These are phyloP conservation scores for Dothideomycetes sp. DNA, from an alignment of 2,329 filamentous ascomycete genomes.

Conservation along the genomic window DNA sequence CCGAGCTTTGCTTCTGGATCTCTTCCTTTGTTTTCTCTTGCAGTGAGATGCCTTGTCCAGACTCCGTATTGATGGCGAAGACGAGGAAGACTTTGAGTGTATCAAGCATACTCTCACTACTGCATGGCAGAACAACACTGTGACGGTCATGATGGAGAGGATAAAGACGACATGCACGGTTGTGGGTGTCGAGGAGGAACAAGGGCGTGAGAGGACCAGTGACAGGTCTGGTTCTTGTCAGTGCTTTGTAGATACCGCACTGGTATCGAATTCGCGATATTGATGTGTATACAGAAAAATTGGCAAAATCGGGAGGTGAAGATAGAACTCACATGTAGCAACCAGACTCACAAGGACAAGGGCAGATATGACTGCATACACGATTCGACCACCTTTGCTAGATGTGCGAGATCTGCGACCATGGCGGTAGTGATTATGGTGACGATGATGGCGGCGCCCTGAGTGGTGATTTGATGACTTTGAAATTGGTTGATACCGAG, in stretches of 20 bases:
- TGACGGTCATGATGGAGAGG: conserved; percentile 61
- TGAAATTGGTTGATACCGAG: too few relatives aligned
- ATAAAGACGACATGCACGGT: conserved; percentile 73
- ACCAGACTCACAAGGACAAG: conserved; percentile 18
- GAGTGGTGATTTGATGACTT: conserved; percentile 4
- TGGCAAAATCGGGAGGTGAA: too few relatives aligned
- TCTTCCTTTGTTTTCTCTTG: background rate
- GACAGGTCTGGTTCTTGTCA: conserved; percentile 52
- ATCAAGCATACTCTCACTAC: conserved; percentile 64
- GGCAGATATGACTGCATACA: conserved; percentile 15
- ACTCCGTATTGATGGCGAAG: too few relatives aligned
- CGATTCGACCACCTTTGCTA: conserved; percentile 5
- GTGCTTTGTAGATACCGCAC: too few relatives aligned
- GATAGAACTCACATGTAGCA: conserved; percentile 23
- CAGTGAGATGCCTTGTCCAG: background rate
- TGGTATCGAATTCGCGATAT: too few relatives aligned
- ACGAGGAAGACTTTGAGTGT: too few relatives aligned
- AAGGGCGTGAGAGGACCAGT: too few relatives aligned
- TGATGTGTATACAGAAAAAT: too few relatives aligned
- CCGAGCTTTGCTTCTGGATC: too few relatives aligned
- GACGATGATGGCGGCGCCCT: conserved; percentile 7
- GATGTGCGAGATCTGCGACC: background rate
- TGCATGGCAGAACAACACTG: conserved; percentile 72
- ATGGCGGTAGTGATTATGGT: background rate
- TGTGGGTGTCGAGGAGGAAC: conserved; percentile 53